Percentiles rank a stretch among this genome's conserved stretches.
Conservation (phyloP, 345 rosid genomes). For the Linum trigynum region DNA sequence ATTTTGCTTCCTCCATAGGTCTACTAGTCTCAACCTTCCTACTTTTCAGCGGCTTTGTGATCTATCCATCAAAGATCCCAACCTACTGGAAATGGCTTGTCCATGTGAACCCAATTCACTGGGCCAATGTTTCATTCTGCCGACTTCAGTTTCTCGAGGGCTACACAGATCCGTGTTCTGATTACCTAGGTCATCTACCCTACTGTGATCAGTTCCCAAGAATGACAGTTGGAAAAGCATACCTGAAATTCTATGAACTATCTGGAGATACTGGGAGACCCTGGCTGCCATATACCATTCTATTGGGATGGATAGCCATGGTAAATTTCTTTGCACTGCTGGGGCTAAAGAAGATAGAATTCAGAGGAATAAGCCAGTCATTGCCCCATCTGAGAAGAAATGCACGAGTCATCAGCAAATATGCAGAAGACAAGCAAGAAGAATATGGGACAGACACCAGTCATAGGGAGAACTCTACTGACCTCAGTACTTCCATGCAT, state of each 20-base stretch:
- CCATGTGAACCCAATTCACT: conserved; percentile 21
- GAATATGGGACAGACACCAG: conserved; percentile 8
- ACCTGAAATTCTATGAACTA: conserved; percentile 21
- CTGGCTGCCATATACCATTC: conserved; percentile 21
- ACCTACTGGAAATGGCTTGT: conserved; percentile 27
- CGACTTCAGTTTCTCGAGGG: conserved; percentile 18
- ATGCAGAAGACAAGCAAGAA: conserved; percentile 6
- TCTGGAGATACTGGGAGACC: conserved; percentile 16
- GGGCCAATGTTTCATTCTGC: conserved; percentile 28
- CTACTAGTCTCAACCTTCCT: conserved; percentile 28
- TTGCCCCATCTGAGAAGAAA: conserved; percentile 15
- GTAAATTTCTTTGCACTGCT: conserved; percentile 20
- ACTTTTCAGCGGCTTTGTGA: conserved; percentile 23
- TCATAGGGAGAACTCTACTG: neutral
- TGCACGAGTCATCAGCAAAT: conserved; percentile 1
- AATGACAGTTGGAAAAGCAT: conserved; percentile 28
- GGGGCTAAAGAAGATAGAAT: conserved; percentile 24
- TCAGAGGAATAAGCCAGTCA: conserved; percentile 17
- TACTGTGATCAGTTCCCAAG: conserved; percentile 24
- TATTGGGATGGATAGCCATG: conserved; percentile 17
- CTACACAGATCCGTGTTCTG: conserved; percentile 19
- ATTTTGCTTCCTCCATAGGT: conserved; percentile 11
- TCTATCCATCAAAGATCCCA: conserved; percentile 25
- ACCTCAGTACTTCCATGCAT: neutral
- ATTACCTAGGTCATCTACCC: conserved; percentile 19